Evolutionary conservation across 106 monocot species (phyloP).

Genomic region (Triglochin maritima): DNA sequence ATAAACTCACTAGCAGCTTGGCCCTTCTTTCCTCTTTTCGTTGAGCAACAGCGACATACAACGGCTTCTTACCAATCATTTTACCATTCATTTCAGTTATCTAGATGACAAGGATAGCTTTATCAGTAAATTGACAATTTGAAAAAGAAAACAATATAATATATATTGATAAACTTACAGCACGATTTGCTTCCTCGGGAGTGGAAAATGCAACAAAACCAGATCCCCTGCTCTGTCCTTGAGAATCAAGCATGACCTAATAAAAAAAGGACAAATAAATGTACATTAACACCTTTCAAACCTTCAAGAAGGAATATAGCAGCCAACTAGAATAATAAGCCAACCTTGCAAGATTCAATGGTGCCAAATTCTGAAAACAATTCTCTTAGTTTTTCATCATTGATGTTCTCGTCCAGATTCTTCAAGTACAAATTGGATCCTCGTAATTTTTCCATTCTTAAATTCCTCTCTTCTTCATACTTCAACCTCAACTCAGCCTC

Average conservation of each 20-base stretch:
- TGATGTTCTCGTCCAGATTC: slow-evolving; percentile 44
- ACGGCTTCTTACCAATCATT: slow-evolving; percentile 42
- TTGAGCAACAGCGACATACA: slow-evolving; percentile 50
- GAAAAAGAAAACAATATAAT: neutral
- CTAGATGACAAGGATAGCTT: neutral
- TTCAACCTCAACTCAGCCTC: slow-evolving; percentile 46
- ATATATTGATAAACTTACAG: slow-evolving; percentile 30
- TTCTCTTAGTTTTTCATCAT: slow-evolving; percentile 37
- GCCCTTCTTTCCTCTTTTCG: slow-evolving; percentile 53
- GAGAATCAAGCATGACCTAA: slow-evolving; percentile 53
- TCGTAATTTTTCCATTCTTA: slow-evolving; percentile 28
- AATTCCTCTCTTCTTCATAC: slow-evolving; percentile 39
- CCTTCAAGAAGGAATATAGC: neutral
- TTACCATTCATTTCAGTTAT: slow-evolving; percentile 40
- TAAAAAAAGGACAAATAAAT: slow-evolving; percentile 1
- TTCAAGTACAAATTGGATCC: slow-evolving; percentile 46
- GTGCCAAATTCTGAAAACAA: slow-evolving; percentile 44
- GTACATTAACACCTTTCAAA: neutral
- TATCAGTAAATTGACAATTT: neutral
- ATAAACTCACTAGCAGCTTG: slow-evolving; percentile 25
- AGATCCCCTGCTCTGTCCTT: slow-evolving; percentile 44
- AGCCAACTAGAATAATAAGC: neutral
- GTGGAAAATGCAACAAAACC: slow-evolving; percentile 56
- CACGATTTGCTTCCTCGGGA: slow-evolving; percentile 40
- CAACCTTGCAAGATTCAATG: slow-evolving; percentile 51